phyloP scores from a whole-genome alignment of 352 stramenopile species.

The Pythium graminicola region DNA sequence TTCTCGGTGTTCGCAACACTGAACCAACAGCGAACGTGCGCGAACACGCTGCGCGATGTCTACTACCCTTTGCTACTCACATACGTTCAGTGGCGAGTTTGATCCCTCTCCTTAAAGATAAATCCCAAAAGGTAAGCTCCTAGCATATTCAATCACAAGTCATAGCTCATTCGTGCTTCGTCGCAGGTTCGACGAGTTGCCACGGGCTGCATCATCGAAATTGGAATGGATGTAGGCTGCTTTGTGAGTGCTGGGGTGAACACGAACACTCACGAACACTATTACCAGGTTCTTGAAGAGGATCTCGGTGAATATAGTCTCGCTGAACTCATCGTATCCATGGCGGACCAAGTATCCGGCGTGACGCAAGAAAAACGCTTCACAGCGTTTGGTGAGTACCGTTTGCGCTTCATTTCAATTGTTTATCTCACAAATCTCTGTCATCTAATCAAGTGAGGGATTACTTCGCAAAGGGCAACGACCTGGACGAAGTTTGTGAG shows the following conservation, averaged over 20 bases:
- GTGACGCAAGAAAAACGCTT: slow-evolving; percentile 13
- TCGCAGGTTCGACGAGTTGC: slow-evolving; percentile 13
- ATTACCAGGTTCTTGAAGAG: too few relatives aligned
- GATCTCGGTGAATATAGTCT: not conserved
- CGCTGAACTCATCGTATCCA: slow-evolving; percentile 3
- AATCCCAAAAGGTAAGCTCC: slow-evolving; percentile 15
- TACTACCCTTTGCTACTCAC: slow-evolving; percentile 1
- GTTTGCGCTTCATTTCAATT: not conserved
- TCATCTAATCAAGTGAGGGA: slow-evolving; percentile 7
- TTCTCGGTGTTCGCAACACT: slow-evolving; percentile 2
- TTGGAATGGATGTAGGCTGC: slow-evolving; percentile 14
- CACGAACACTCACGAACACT: not conserved
- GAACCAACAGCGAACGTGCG: slow-evolving; percentile 4
- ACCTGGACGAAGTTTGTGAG: slow-evolving; percentile 16
- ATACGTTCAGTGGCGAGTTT: not conserved
- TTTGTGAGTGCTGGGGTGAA: not conserved
- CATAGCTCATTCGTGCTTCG: not conserved
- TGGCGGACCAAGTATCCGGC: not conserved
- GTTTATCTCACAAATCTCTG: not conserved
- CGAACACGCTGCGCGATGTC: slow-evolving; percentile 4
- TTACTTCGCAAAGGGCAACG: slow-evolving; percentile 7
- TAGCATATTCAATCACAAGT: not conserved
- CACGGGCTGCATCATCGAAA: slow-evolving; percentile 7
- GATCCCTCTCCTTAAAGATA: slow-evolving; percentile 4
- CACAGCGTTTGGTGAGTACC: slow-evolving; percentile 5